A percentile compares a stretch with the other conserved stretches of the same genome.
Evolutionary conservation across 2,329 filamentous ascomycete species (phyloP).

Genomic region (Neocucurbitaria cava): DNA sequence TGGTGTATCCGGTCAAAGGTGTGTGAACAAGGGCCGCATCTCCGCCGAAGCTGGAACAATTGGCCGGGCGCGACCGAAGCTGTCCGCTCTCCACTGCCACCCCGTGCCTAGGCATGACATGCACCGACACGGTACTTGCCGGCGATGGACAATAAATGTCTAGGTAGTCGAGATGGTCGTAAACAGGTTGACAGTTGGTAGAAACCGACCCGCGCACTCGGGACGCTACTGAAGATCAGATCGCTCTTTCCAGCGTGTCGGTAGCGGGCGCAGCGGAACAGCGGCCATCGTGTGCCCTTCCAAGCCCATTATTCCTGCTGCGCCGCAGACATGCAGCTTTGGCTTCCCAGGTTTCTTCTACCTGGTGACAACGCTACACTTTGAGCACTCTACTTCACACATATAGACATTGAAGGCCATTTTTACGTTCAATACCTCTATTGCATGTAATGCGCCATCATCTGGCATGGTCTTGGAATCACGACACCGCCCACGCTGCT

Average conservation of each 20-base stretch:
- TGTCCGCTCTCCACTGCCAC: background rate
- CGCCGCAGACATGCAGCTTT: conserved; percentile 7
- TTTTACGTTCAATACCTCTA: background rate
- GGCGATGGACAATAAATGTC: background rate
- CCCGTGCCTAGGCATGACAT: background rate
- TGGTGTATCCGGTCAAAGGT: background rate
- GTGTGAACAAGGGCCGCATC: background rate
- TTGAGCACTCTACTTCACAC: background rate
- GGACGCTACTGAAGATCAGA: conserved; percentile 1
- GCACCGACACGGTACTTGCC: background rate
- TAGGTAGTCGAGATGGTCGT: background rate
- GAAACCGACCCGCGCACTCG: background rate
- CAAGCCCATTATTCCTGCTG: background rate
- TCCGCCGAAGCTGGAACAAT: conserved; percentile 2
- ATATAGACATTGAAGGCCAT: background rate
- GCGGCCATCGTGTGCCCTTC: background rate
- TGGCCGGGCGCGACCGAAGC: background rate
- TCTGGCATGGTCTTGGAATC: conserved; percentile 2
- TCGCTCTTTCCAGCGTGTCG: conserved; percentile 1
- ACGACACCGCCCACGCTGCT: conserved; percentile 10
- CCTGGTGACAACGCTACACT: background rate
- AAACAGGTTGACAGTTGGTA: background rate
- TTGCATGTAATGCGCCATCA: conserved; percentile 5
- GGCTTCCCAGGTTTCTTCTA: background rate
- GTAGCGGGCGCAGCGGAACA: background rate